phyloP scores from a whole-genome alignment of 2,329 filamentous ascomycete genomes.

The Fusarium transvaalense region DNA sequence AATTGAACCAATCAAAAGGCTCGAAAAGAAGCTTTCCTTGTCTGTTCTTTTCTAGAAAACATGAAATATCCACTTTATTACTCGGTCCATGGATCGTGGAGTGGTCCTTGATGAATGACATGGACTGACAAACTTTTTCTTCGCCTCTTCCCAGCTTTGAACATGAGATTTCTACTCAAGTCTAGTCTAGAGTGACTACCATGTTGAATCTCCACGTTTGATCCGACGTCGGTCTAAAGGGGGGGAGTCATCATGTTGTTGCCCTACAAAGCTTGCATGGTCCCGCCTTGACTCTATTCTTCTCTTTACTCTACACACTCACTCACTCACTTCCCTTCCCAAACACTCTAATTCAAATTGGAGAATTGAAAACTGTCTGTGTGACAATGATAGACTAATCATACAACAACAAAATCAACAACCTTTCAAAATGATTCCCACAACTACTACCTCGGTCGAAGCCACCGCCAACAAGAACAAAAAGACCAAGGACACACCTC shows the following conservation, averaged over 20 bases:
- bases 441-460: conserved; percentile 36
- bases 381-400: conserved; percentile 42
- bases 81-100: conserved; percentile 39
- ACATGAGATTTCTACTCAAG: too few species aligned
- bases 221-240: conserved; percentile 31
- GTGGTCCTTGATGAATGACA: conserved; percentile 34
- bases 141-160: conserved; percentile 28
- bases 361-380: conserved; percentile 19
- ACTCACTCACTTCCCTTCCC: neutral
- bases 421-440: conserved; percentile 27
- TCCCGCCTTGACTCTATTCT: conserved; percentile 8
- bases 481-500: conserved; percentile 25
- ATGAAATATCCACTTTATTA: conserved; percentile 12
- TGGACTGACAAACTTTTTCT: conserved; percentile 41
- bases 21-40: conserved; percentile 7
- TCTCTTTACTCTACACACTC: neutral
- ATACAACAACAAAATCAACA: neutral
- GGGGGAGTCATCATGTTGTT: neutral
- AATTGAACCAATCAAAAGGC: conserved; percentile 10
- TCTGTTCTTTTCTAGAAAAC: conserved; percentile 36
- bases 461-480: conserved; percentile 22
- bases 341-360: conserved; percentile 20
- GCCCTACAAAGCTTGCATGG: conserved; percentile 33
- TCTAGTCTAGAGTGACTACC: too few species aligned
- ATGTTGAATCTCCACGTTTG: too few species aligned